phyloP scores from a whole-genome alignment of 1,284 basidiomycete genomes.

The Singerocomus rubriflavus region DNA sequence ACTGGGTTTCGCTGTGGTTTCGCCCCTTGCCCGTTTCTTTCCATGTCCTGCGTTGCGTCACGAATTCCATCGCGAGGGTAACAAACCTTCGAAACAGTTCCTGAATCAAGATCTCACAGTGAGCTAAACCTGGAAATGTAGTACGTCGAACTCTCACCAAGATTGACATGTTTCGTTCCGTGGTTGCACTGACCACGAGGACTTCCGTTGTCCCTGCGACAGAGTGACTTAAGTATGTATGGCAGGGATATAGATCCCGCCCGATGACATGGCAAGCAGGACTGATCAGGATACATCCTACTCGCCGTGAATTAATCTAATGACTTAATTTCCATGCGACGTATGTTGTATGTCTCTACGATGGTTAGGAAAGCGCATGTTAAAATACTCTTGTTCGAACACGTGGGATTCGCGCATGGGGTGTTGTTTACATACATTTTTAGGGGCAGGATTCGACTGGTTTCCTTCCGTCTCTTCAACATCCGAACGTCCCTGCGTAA shows the following conservation, averaged over 20 bases:
- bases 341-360: background rate
- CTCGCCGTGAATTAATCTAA: conserved; percentile 16
- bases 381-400: conserved; percentile 5
- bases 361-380: background rate
- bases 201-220: conserved; percentile 10
- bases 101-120: conserved; percentile 15
- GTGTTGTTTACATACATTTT: conserved; percentile 9
- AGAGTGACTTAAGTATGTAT: conserved; percentile 27
- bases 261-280: conserved; percentile 22
- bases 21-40: conserved; percentile 12
- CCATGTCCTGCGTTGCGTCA: conserved; percentile 22
- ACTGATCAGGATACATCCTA: conserved; percentile 12
- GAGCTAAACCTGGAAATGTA: conserved; percentile 14
- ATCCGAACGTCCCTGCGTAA: conserved; percentile 9
- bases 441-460: conserved; percentile 3
- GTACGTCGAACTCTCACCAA: conserved; percentile 25
- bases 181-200: conserved; percentile 29
- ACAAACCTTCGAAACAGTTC: conserved; percentile 25
- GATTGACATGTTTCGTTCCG: conserved; percentile 27
- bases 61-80: conserved; percentile 23
- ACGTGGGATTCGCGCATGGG: conserved; percentile 5
- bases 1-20: conserved; percentile 15
- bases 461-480: conserved; percentile 2
- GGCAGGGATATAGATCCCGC: conserved; percentile 7
- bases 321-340: conserved; percentile 21